A percentile compares a stretch with the other conserved stretches of the same genome.
phyloP scores from a whole-genome alignment of 306 rosid genomes.

The Prunus campanulata region DNA sequence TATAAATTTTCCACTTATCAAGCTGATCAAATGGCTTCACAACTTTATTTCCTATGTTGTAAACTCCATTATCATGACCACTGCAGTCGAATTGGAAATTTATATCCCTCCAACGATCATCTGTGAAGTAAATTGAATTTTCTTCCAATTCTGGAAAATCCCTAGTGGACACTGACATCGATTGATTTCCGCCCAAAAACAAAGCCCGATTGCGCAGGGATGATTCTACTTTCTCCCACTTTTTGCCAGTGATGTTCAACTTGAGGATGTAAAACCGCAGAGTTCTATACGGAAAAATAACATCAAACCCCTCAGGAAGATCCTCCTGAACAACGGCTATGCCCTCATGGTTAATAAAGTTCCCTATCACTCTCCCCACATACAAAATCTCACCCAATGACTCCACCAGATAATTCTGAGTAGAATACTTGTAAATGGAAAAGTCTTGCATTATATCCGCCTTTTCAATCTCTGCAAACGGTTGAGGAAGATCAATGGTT shows the following conservation, averaged over 20 bases:
- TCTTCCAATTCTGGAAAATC: conserved; percentile 6
- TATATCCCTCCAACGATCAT: neutral
- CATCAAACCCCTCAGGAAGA: neutral
- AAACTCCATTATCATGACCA: conserved; percentile 15
- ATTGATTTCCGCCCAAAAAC: conserved; percentile 11
- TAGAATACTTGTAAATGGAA: neutral
- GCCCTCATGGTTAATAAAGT: neutral
- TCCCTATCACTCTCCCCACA: neutral
- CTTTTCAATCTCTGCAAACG: neutral
- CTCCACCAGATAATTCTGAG: conserved; percentile 7
- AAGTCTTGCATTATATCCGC: neutral
- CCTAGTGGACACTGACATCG: neutral
- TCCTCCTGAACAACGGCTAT: neutral
- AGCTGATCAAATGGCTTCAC: neutral
- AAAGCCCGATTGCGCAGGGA: neutral
- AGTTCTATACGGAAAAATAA: conserved; percentile 2
- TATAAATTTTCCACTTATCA: neutral
- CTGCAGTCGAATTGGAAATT: neutral
- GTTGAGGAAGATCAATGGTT: neutral
- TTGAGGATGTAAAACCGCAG: neutral
- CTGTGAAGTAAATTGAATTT: conserved; percentile 11
- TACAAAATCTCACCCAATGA: conserved; percentile 10
- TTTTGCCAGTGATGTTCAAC: neutral
- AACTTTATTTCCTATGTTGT: neutral
- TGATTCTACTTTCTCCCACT: conserved; percentile 11